Percentiles rank a stretch among this genome's conserved stretches.
phyloP scores from a whole-genome alignment of 1,284 basidiomycete genomes.

The Sanghuangporus baumii region DNA sequence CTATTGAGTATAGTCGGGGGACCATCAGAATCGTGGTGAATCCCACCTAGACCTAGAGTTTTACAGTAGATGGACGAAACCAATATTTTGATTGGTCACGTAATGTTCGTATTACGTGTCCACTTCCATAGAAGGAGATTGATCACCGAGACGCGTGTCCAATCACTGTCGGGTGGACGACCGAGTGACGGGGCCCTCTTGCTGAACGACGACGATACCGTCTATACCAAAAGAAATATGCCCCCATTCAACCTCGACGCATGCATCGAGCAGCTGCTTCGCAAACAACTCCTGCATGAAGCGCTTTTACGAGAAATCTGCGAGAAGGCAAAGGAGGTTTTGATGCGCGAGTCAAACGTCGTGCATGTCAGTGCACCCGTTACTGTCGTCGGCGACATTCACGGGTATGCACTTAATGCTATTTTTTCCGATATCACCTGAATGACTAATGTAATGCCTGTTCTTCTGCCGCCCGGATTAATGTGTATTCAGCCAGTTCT shows the following conservation, averaged over 20 bases:
- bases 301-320: slow-evolving; percentile 92
- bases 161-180: neutral
- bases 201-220: neutral
- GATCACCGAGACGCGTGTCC: neutral
- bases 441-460: neutral
- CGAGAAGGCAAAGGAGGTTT: slow-evolving; percentile 96
- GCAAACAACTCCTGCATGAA: slow-evolving; percentile 91
- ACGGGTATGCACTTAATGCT: slow-evolving; percentile 68
- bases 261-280: slow-evolving; percentile 85
- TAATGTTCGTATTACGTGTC: neutral
- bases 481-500: slow-evolving; percentile 77
- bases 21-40: too few relatives aligned
- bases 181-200: neutral
- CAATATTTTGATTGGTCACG: neutral
- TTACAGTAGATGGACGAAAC: too few relatives aligned
- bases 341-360: slow-evolving; percentile 99
- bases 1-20: too few relatives aligned
- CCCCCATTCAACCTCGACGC: slow-evolving; percentile 93
- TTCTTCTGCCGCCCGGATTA: neutral
- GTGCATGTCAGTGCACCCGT: slow-evolving; percentile 98
- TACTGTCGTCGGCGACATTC: slow-evolving; percentile 98
- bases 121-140: neutral
- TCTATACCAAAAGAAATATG: slow-evolving; percentile 37
- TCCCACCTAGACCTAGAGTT: too few relatives aligned
- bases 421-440: neutral